These are phyloP conservation scores for Dendrocalamus latiflorus DNA, from an alignment of 202 grass and related monocot species.

Conservation along the genomic window DNA sequence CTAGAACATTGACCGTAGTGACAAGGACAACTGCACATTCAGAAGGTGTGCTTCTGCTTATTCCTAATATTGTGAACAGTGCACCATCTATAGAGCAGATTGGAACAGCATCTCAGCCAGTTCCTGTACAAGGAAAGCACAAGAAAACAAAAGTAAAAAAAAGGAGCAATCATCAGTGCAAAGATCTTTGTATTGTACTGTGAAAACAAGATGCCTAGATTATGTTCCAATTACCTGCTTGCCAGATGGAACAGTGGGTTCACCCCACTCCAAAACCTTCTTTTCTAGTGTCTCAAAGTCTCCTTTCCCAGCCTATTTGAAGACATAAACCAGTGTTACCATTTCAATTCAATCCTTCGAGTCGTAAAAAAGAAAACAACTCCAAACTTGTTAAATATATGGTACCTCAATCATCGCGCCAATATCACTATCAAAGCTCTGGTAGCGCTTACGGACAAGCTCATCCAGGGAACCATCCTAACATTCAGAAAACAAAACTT, in stretches of 20 bases:
- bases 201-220: neutral
- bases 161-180: neutral
- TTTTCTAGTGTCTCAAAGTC: constrained; percentile 89
- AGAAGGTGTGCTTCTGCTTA: neutral
- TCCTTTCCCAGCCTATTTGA: constrained; percentile 60
- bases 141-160: neutral
- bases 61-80: constrained; percentile 15
- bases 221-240: constrained; percentile 70
- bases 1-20: constrained; percentile 1
- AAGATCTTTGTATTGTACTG: neutral
- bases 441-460: constrained; percentile 85
- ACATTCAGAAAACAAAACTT: neutral
- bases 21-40: neutral
- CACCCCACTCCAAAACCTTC: constrained; percentile 85
- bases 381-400: neutral
- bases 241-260: constrained; percentile 73
- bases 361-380: neutral
- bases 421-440: constrained; percentile 82
- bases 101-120: constrained; percentile 90
- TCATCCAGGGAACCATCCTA: constrained; percentile 87
- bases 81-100: constrained; percentile 54
- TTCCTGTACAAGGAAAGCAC: constrained; percentile 47
- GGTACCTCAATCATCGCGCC: constrained; percentile 75
- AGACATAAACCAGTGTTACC: constrained; percentile 2
- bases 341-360: neutral